Conservation (phyloP, 768 basidiomycete species). For the Leccinum longicurvipes region DNA sequence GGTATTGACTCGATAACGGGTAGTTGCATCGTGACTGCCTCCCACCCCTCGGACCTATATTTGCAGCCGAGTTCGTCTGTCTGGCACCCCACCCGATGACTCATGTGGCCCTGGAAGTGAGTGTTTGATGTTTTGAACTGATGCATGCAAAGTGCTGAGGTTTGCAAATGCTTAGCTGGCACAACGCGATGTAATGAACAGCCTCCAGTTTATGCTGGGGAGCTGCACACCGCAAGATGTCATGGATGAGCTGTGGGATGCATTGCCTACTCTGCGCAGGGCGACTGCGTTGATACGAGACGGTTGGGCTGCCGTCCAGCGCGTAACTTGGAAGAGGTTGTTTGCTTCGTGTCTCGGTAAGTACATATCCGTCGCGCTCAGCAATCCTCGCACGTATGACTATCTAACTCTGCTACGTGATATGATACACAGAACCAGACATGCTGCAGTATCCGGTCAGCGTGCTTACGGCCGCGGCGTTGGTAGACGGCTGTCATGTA, state of each 20-base stretch:
- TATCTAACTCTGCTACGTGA: background rate
- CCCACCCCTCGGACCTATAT: constrained; percentile 50
- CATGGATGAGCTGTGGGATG: constrained; percentile 56
- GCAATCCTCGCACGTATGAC: background rate
- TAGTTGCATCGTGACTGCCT: constrained; percentile 67
- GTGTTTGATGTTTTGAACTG: background rate
- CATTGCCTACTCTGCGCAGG: constrained; percentile 48
- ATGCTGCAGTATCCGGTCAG: constrained; percentile 51
- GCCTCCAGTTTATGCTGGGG: constrained; percentile 48
- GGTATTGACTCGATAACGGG: background rate
- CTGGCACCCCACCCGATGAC: constrained; percentile 47
- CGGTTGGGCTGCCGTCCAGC: constrained; percentile 46
- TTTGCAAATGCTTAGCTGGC: constrained; percentile 36
- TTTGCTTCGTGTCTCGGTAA: constrained; percentile 41
- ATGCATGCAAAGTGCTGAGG: background rate
- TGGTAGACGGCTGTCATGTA: constrained; percentile 43
- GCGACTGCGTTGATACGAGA: constrained; percentile 33
- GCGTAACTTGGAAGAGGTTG: constrained; percentile 50
- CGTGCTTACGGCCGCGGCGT: constrained; percentile 49
- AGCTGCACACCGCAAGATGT: constrained; percentile 49
- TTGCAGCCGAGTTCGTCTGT: constrained; percentile 46
- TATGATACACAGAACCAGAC: constrained; percentile 42
- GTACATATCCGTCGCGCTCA: background rate
- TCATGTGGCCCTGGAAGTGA: constrained; percentile 54
- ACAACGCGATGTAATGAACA: constrained; percentile 52